These are phyloP conservation scores for Pulveroboletus ravenelii DNA, from an alignment of 768 basidiomycete species.

Conservation along the genomic window DNA sequence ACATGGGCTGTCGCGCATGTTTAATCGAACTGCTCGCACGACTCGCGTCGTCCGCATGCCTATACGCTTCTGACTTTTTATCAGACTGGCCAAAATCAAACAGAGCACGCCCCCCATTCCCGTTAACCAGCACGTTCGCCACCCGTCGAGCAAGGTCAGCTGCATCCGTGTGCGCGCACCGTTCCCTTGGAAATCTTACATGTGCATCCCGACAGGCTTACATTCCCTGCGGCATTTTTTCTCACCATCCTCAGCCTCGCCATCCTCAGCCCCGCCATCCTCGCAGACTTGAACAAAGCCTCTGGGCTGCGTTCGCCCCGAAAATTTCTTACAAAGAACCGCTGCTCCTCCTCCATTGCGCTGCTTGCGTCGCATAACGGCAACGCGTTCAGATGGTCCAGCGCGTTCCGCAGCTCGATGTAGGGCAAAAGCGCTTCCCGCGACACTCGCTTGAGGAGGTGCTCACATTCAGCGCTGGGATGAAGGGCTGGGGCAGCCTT, in stretches of 20 bases:
- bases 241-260: no score
- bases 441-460: no score
- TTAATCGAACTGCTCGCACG: conserved; percentile 31
- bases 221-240: not conserved
- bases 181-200: conserved; percentile 76
- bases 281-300: conserved; percentile 45
- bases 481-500: no score
- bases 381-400: conserved; percentile 67
- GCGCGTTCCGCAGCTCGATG: conserved; percentile 64
- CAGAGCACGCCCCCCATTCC: conserved; percentile 61
- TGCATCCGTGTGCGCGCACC: conserved; percentile 64
- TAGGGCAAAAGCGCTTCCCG: conserved; percentile 63
- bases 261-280: not conserved
- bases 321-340: conserved; percentile 78
- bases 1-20: not conserved
- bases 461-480: no score
- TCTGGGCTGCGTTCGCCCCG: conserved; percentile 60
- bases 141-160: conserved; percentile 36
- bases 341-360: conserved; percentile 62
- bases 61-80: conserved; percentile 68
- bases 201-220: conserved; percentile 55
- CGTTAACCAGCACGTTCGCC: conserved; percentile 72
- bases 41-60: conserved; percentile 47
- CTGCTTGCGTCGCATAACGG: conserved; percentile 76
- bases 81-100: conserved; percentile 83